A percentile compares a stretch with the other conserved stretches of the same genome.
phyloP scores from a whole-genome alignment of 176 grass and related monocot genomes.

The Cenchrus fungigraminus region DNA sequence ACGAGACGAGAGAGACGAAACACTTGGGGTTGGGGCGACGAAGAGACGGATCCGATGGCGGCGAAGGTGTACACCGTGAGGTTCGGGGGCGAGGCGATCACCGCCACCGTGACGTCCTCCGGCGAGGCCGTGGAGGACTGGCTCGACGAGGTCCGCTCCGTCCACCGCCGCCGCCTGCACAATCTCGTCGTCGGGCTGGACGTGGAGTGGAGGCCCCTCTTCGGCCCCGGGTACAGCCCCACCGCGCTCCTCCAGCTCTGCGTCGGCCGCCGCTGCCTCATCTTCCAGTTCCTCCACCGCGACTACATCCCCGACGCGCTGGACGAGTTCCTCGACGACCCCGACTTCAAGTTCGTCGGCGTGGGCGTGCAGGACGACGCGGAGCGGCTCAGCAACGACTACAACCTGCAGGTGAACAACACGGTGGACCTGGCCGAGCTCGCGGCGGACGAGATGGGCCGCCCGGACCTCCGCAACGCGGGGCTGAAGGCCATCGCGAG shows the following conservation, averaged over 20 bases:
- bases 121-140: conserved; percentile 24
- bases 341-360: not conserved
- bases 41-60: conserved; percentile 26
- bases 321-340: not conserved
- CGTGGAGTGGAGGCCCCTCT: conserved; percentile 27
- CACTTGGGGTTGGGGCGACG: not conserved
- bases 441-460: conserved; percentile 28
- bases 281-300: conserved; percentile 27
- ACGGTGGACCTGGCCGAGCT: conserved; percentile 29
- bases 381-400: conserved; percentile 29
- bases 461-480: conserved; percentile 22
- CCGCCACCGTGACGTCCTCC: conserved; percentile 48
- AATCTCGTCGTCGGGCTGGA: conserved; percentile 26
- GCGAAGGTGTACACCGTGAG: conserved; percentile 6
- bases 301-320: conserved; percentile 5
- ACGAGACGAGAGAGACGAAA: not conserved
- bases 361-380: conserved; percentile 13
- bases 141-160: not conserved
- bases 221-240: not conserved
- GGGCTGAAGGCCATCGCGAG: conserved; percentile 40
- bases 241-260: conserved; percentile 22
- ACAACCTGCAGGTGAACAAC: not conserved
- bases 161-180: conserved; percentile 19
- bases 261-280: conserved; percentile 15
- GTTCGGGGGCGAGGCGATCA: conserved; percentile 31